Base-by-base conservation (phyloP, 345 rosid genomes). In the Nephelium lappaceum region DNA sequence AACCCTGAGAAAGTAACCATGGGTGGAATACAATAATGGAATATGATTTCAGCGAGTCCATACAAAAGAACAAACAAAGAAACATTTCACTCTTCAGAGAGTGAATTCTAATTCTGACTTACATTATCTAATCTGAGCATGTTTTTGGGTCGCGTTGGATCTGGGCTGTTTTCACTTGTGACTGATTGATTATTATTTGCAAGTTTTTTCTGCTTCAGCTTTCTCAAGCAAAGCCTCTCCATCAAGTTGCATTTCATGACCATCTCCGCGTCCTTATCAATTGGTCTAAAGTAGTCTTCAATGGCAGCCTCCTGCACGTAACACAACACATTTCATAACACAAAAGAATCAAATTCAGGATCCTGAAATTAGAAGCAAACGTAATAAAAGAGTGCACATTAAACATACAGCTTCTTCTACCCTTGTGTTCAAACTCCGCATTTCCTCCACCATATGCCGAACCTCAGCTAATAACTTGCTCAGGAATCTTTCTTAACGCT, bases 361-460 rank as follows among this genome's bases (percentile, higher is more conserved):
- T 49, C 25, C n/a, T 18, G 45, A 24, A 64, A 64, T 15, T 10
- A 10, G 25, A 6, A 19, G 15, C 31, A 23, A 73, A 73, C 4
- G 9, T 19, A 7, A 5, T 58, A 64, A 74, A 25, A 47, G 41
- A 31, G n/a, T 31, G 36, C 36, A 63, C 67, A 27, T 3, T 38
- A 67, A 31, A 78, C 92, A 79, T 81, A 96, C 97, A 42, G 97
- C 91, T 80, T 92, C 94, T 73, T 96, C 99, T 55, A 96, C 89
- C 85, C 81, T 89, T 83, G 74, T 90, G 83, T 94, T 96, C 65
- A 96, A 78, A 70, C 74, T 79, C 82, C 90, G 95, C 98, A 94
- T 96, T 83, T 94, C 89, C 80, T 92, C 95, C 62, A 96, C 99
- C 99, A 96, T 89, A 1, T 82, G 88, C 11, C 94, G 97, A 79